These are phyloP conservation scores for Sporobolomyces roseus DNA, from an alignment of 768 basidiomycete genomes.

Conservation along the genomic window DNA sequence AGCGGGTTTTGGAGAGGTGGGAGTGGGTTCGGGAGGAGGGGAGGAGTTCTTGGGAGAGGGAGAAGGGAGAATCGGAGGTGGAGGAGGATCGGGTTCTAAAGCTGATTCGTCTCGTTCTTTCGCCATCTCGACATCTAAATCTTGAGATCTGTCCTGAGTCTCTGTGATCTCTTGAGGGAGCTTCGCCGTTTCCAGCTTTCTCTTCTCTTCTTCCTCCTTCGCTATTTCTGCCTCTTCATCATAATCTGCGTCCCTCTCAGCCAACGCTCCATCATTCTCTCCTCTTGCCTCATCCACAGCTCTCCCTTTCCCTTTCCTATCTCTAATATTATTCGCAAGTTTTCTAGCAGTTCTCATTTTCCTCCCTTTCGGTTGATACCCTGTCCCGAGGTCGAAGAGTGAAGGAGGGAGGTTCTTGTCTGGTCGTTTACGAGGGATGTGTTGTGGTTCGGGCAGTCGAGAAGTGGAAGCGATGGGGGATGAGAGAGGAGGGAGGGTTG, in stretches of 20 bases:
- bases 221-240: background rate
- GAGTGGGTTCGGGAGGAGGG: background rate
- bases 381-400: constrained; percentile 2
- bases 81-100: background rate
- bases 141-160: background rate
- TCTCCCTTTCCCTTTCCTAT: constrained; percentile 1
- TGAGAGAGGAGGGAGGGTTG: constrained; percentile 2
- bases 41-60: background rate
- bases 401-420: background rate
- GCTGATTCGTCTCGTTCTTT: background rate
- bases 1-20: no score
- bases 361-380: background rate
- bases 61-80: background rate
- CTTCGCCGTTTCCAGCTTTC: background rate
- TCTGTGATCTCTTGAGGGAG: background rate
- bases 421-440: background rate
- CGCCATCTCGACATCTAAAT: no score
- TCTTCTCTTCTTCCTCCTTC: background rate
- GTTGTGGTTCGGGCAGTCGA: background rate
- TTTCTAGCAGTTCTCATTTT: background rate
- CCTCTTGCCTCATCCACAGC: background rate
- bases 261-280: background rate
- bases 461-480: background rate
- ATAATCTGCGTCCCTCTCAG: background rate
- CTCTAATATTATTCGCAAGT: background rate